These are phyloP conservation scores for Comarum palustre DNA, from an alignment of 306 rosid genomes.

Conservation along the genomic window DNA sequence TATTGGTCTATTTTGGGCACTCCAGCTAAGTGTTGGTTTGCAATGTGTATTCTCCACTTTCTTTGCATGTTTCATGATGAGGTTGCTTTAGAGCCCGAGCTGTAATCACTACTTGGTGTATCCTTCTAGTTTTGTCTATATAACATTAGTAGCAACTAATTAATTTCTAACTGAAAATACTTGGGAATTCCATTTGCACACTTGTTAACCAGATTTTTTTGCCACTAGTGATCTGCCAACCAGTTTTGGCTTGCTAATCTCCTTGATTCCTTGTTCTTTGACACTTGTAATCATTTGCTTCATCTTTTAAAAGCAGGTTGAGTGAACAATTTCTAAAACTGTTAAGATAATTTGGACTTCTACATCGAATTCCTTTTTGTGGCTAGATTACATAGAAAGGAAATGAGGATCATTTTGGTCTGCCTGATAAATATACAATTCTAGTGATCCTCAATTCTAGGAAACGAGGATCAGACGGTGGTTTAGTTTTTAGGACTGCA, in stretches of 20 bases:
- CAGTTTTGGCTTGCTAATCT: constrained; percentile 10
- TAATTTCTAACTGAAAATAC: not conserved
- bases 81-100: not conserved
- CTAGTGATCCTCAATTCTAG: no score
- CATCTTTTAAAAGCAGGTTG: not conserved
- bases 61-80: constrained; percentile 7
- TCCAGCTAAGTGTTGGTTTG: not conserved
- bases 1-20: not conserved
- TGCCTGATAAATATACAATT: not conserved
- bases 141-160: not conserved
- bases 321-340: not conserved
- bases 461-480: no score
- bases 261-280: not conserved
- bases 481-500: not conserved
- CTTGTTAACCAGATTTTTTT: not conserved
- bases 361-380: not conserved
- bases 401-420: not conserved
- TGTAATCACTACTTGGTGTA: not conserved
- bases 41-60: not conserved
- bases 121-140: not conserved
- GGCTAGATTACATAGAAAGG: not conserved
- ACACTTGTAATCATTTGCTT: not conserved
- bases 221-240: constrained; percentile 4
- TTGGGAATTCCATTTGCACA: not conserved
- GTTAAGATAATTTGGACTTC: not conserved